Base-by-base conservation (phyloP, 306 rosid genomes). In the Boehmeria nivea region DNA sequence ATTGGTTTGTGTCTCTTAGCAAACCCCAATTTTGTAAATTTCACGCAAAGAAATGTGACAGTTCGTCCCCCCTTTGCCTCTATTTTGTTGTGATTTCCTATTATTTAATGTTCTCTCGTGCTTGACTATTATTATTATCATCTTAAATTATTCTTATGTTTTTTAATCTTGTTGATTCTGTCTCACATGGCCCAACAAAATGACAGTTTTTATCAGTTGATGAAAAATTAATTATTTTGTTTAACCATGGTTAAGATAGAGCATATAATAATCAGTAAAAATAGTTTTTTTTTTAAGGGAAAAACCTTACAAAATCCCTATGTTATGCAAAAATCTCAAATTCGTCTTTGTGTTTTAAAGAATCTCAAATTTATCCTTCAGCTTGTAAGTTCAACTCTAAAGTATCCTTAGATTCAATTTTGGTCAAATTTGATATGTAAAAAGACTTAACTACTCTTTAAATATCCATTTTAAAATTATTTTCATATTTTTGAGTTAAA, bases 11-110 rank as follows among this genome's bases (percentile, higher is more conserved):
- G 54, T 26, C 63, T 37, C 53, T 55, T 49, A 60, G n/a, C 39
- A 55, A 33, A 52, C 47, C 9, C 8, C 5, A 52, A 59, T 68
- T 4, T 5, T 67, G 54, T 59, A 62, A 59, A 46, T 13, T 54
- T 43, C 58, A 48, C 45, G 61, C 69, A 68, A 68, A 48, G 59
- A 62, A 59, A 78, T 72, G 57, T 36, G 72, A 73, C 68, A 70
- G 81, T 81, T 57, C 81, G 69, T 73, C 61, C 85, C 87, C 70
- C 93, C 81, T 60, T 65, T 70, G 59, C 62, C 64, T 9, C n/a
- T 13, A 54, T 12, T 51, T 14, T 4, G 10, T 51, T 51, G 20
- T 13, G 17, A 49, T 49, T 49, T 22, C 3, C 3, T 2, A 49
- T 2, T 49, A 49, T 49, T 49, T 49, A 22, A 49, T 20, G 3